Percentiles rank a stretch among this genome's conserved stretches.
Evolutionary conservation across 2,329 filamentous ascomycete species (phyloP).

Genomic region (Dactylonectria macrodidyma): DNA sequence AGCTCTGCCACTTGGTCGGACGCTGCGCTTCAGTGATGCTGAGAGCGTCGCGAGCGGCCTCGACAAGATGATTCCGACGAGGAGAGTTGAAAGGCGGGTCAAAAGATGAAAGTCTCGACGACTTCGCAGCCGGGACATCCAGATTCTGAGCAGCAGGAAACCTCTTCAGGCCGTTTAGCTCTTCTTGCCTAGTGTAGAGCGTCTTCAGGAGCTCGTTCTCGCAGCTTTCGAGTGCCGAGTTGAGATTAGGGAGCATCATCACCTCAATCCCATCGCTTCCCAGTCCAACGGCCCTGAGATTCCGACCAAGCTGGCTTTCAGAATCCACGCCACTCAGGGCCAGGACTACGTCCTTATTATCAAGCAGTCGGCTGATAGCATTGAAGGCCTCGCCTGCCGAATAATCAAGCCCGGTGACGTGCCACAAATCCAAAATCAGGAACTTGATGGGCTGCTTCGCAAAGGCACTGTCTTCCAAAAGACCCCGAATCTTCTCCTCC

Average conservation of each 20-base stretch:
- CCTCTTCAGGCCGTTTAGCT: conserved; percentile 63
- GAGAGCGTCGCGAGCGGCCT: conserved; percentile 83
- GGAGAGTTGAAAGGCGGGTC: conserved; percentile 79
- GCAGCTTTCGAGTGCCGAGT: conserved; percentile 92
- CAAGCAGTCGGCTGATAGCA: conserved; percentile 87
- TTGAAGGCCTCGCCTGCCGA: conserved; percentile 96
- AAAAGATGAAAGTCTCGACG: conserved; percentile 53
- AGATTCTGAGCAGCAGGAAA: conserved; percentile 61
- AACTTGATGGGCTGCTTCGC: too few relatives aligned
- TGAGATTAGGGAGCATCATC: conserved; percentile 88
- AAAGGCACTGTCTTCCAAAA: too few relatives aligned
- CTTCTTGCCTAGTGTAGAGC: conserved; percentile 80
- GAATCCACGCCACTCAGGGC: conserved; percentile 87
- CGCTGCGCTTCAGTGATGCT: conserved; percentile 74
- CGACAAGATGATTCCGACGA: conserved; percentile 81
- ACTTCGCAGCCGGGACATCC: conserved; percentile 63
- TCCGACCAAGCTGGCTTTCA: conserved; percentile 81
- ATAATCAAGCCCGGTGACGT: too few relatives aligned
- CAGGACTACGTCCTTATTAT: conserved; percentile 83
- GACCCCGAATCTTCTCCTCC: too few relatives aligned
- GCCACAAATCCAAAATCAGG: too few relatives aligned
- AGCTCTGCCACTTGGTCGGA: conserved; percentile 82
- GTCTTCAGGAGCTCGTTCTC: conserved; percentile 94
- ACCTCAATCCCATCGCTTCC: conserved; percentile 81
- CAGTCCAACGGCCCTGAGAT: too few relatives aligned